Evolutionary conservation across 2,329 filamentous ascomycete genomes (phyloP), one percentile per base, ranked within the genome.

Genomic region (Aspergillus clavatus): DNA sequence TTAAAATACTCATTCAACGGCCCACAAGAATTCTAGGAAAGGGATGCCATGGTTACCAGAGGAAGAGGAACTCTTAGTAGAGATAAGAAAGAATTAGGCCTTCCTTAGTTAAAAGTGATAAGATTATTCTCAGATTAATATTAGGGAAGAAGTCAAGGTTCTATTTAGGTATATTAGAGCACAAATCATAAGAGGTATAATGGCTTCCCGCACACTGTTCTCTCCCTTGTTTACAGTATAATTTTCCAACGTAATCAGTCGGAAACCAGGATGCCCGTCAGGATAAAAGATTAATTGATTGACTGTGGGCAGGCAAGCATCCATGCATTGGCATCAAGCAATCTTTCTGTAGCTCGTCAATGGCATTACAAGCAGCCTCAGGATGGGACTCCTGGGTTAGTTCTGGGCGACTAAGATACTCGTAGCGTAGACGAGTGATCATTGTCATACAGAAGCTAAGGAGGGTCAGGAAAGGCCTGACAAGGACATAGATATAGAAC

Each of bases 21-120:
- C n/a, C n/a, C n/a, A n/a, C n/a, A n/a, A n/a, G n/a, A n/a, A n/a
- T n/a, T 48, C n/a, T 19, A 6, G 38, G 21, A 47, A 47, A 40
- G 46, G 31, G 19, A 41, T 36, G 38, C 26, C 29, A 31, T 48
- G 29, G 16, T 45, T 19, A 22, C 35, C 31, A 33, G 29, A 45
- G 42, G 42, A 45, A 24, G 6, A 2, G 21, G 38, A 42, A 16
- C 46, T 45, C 22, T 31, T 44, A 31, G 14, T 43, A n/a, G 44
- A 16, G 40, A 22, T 47, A 23, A 45, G 46, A 38, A 45, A n/a
- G n/a, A n/a, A n/a, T n/a, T n/a, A n/a, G n/a, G n/a, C n/a, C n/a
- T n/a, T n/a, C n/a, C n/a, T n/a, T n/a, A n/a, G n/a, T n/a, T n/a
- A n/a, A n/a, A n/a, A n/a, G n/a, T n/a, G n/a, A n/a, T n/a, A n/a